Evolutionary conservation across 352 stramenopile species (phyloP), one percentile per base, ranked within the genome.

Genomic region (Phytophthora rubi): DNA sequence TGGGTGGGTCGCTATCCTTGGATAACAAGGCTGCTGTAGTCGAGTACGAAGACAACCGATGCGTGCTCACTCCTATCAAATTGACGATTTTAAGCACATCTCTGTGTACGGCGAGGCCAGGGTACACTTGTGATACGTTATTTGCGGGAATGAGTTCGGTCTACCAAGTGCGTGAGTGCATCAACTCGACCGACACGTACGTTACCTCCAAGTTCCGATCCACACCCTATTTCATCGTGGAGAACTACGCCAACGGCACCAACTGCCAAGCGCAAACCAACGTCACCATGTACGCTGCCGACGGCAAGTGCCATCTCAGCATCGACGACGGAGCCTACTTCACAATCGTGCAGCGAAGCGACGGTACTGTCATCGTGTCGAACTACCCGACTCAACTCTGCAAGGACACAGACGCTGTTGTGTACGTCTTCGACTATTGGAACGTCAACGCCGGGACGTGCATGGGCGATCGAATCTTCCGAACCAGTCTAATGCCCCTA

Each of bases 1-100:
- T 68, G 42, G 61, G 61, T 1, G 53, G 2, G 3, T 30, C 16
- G 13, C 18, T 32, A 8, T 45, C 61, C 1, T 2, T 32, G 6
- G 30, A 42, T 10, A 62, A 62, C 39, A 68, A 68, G 30, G 52
- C n/a, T n/a, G 61, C 13, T 9, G 53, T 68, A 12, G 49, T 66
- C 26, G 9, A 45, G 23, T 66, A 59, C 4, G 37, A 59, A 18
- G 23, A 47, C n/a, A 59, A n/a, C 21, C 48, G 15, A 35, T 53
- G 1, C 32, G 33, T 3, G 23, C 35, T 42, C 35, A 42, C 35
- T 42, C 35, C 35, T 42, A 13, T 42, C 13, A 42, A 42, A 42
- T 6, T 66, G 4, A 8, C 16, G 26, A 12, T 66, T 13, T 18
- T 49, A 16, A 53, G 15, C 13, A 37, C 42, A 12, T 9, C 53